A percentile compares a stretch with the other conserved stretches of the same genome.
phyloP scores from a whole-genome alignment of 306 rosid genomes.

The Corylus heterophylla region DNA sequence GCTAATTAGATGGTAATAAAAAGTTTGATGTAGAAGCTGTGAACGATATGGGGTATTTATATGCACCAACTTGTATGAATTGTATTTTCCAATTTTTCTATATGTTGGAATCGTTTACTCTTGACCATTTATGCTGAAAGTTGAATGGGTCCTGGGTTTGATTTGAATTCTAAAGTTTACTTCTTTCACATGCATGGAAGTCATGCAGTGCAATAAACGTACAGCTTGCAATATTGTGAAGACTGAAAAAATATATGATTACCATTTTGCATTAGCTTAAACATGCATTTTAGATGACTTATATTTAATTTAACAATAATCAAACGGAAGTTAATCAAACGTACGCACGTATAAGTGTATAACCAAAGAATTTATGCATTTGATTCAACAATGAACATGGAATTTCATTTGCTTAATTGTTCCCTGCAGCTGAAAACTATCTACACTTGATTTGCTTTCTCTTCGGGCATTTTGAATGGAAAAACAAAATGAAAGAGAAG shows the following conservation, averaged over 20 bases:
- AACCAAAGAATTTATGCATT: too few relatives aligned
- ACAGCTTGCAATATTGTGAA: too few relatives aligned
- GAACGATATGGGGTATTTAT: not conserved
- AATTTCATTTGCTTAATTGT: too few relatives aligned
- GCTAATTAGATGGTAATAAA: not conserved
- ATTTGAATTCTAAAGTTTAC: not conserved
- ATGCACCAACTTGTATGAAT: constrained; percentile 3
- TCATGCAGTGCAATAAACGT: too few relatives aligned
- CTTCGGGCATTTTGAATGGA: not conserved
- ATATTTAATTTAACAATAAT: too few relatives aligned
- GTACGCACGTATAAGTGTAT: too few relatives aligned
- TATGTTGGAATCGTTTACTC: not conserved
- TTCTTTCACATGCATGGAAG: not conserved
- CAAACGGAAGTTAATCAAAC: not conserved
- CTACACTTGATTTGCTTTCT: not conserved
- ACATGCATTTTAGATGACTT: too few relatives aligned
- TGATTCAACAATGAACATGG: too few relatives aligned
- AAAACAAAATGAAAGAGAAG: not conserved
- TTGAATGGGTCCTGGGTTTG: not conserved
- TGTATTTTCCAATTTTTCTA: not conserved
- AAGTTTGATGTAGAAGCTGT: not conserved
- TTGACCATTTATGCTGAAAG: not conserved
- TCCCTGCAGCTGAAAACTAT: too few relatives aligned
- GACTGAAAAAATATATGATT: too few relatives aligned
- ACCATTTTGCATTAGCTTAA: too few relatives aligned